These are phyloP conservation scores for Penicillium antarcticum DNA, from an alignment of 495 filamentous ascomycete genomes.

Conservation along the genomic window DNA sequence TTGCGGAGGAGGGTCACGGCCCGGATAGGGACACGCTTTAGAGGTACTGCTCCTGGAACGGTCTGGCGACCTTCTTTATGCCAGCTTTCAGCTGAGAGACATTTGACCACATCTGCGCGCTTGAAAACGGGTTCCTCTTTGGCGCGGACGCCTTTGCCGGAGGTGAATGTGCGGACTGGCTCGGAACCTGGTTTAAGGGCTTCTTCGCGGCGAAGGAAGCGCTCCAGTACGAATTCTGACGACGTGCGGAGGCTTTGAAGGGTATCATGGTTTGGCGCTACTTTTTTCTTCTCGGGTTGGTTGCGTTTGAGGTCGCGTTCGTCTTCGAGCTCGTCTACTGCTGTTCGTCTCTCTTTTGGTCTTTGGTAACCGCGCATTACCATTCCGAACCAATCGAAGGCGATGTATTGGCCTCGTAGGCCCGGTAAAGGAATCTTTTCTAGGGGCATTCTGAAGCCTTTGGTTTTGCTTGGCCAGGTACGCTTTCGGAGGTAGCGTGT, in stretches of 20 bases:
- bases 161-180: slow-evolving; percentile 70
- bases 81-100: slow-evolving; percentile 94
- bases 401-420: slow-evolving; percentile 64
- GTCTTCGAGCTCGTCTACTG: slow-evolving; percentile 76
- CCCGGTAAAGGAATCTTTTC: slow-evolving; percentile 80
- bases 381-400: slow-evolving; percentile 83
- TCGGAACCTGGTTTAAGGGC: slow-evolving; percentile 68
- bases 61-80: slow-evolving; percentile 90
- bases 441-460: slow-evolving; percentile 71
- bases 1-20: slow-evolving; percentile 86
- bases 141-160: slow-evolving; percentile 62
- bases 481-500: slow-evolving; percentile 84
- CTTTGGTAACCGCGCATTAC: slow-evolving; percentile 72
- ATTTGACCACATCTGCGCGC: slow-evolving; percentile 75
- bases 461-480: slow-evolving; percentile 84
- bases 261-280: slow-evolving; percentile 68
- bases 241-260: slow-evolving; percentile 85
- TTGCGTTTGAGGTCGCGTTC: slow-evolving; percentile 67
- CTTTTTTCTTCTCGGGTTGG: slow-evolving; percentile 66
- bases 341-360: slow-evolving; percentile 54
- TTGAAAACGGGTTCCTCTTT: slow-evolving; percentile 78
- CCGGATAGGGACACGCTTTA: slow-evolving; percentile 86
- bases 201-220: slow-evolving; percentile 91
- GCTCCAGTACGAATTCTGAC: slow-evolving; percentile 76
- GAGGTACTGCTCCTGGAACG: slow-evolving; percentile 61